Base-by-base conservation (phyloP, 2,329 filamentous ascomycete species). In the Phialophora tarda region DNA sequence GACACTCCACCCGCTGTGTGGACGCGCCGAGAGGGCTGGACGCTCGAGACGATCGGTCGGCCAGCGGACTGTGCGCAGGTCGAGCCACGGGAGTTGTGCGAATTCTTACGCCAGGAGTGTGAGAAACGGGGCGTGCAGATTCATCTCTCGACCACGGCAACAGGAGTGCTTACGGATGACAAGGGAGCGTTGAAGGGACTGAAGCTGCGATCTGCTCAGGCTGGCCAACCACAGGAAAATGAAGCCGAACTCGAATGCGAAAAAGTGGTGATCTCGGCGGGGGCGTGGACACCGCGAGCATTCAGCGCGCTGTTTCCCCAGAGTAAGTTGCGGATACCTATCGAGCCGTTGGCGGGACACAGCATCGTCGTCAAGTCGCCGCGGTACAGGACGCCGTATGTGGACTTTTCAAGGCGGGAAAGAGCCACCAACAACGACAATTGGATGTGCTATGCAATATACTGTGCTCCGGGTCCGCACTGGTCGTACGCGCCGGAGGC, bases 271-370 rank as follows among this genome's bases (percentile, higher is more conserved):
- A 82, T 94, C 66, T 80, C 89, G 0, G 85, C 89, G 0, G 91
- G 91, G 2, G 85, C 87, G 2, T 94, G 91, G 91, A 89, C 90
- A 0, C 83, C 86, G 0, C 77, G 78, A 34, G 86, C 91, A n/a
- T 89, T 92, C 74, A 71, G 78, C 1, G 78, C 80, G 0, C 83
- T 94, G 17, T 93, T 94, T 73, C 86, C 86, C 0, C 73, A 76
- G 0, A 83, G 88, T 0, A 73, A 73, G 2, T 73, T 83, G 1
- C 75, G 79, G 11, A 78, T 93, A 24, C 85, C 87, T 0, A 80
- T 92, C 50, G 79, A 81, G 2, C 82, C 86, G 21, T 79, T 93
- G 4, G 89, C 89, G 0, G 91, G 91, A 0, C 88, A 93, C 77
- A 92, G 89, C 21, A 78, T 94, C 8, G 84, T 93, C 2, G 77